Conservation (phyloP, 2,329 filamentous ascomycete genomes). For the Penicillium psychrosexuale region DNA sequence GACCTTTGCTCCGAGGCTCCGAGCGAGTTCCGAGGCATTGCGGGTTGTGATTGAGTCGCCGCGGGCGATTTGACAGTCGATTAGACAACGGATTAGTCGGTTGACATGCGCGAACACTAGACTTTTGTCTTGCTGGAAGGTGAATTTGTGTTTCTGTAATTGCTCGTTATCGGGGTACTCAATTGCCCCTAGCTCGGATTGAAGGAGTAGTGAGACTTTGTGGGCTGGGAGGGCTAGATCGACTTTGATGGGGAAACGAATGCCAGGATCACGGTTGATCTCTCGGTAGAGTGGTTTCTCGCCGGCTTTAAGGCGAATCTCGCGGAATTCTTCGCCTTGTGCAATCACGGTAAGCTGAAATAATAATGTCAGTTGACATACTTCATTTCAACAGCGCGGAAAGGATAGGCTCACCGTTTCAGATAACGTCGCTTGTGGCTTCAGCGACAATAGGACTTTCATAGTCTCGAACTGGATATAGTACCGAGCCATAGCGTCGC, state of each 20-base stretch:
- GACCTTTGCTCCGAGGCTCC: conserved; percentile 68
- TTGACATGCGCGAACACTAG: conserved; percentile 66
- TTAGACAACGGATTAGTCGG: conserved; percentile 69
- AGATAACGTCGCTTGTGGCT: conserved; percentile 58
- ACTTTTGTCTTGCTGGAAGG: conserved; percentile 59
- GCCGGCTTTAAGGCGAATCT: conserved; percentile 65
- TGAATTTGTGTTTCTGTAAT: conserved; percentile 52
- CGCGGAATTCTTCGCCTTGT: conserved; percentile 68
- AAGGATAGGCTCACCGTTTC: conserved; percentile 59
- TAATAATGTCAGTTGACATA: conserved; percentile 9
- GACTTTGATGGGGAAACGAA: conserved; percentile 69
- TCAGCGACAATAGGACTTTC: conserved; percentile 64
- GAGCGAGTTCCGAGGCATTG: conserved; percentile 71
- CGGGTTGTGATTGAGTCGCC: conserved; percentile 66
- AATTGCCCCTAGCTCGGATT: conserved; percentile 66
- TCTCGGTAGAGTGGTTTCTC: conserved; percentile 70
- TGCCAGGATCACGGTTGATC: conserved; percentile 65
- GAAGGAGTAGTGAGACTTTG: conserved; percentile 75
- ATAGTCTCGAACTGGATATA: conserved; percentile 79
- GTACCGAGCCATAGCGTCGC: conserved; percentile 77
- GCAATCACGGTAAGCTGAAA: conserved; percentile 62
- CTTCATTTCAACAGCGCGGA: too few relatives aligned
- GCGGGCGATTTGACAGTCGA: conserved; percentile 65
- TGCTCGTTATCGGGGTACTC: conserved; percentile 62
- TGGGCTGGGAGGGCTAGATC: conserved; percentile 64